A percentile compares a stretch with the other conserved stretches of the same genome.
phyloP scores from a whole-genome alignment of 148 eudicot genomes.

The Camellia sinensis region DNA sequence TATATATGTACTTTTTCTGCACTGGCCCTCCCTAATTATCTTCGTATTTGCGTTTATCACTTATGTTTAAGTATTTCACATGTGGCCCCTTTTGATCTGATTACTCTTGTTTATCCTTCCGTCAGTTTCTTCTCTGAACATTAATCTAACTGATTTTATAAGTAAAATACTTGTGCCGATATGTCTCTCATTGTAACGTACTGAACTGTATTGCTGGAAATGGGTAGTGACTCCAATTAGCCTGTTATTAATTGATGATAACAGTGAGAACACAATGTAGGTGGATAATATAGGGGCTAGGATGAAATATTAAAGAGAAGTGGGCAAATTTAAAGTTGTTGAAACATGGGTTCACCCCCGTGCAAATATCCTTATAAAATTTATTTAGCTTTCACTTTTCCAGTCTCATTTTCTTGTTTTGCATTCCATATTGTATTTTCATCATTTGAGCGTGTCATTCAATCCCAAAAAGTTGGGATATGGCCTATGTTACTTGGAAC shows the following conservation, averaged over 20 bases:
- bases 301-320: not conserved
- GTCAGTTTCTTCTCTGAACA: not conserved
- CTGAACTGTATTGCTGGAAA: not conserved
- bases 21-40: not conserved
- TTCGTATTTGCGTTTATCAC: not conserved
- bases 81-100: not conserved
- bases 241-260: not conserved
- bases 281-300: not conserved
- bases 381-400: not conserved
- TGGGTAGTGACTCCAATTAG: not conserved
- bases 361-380: not conserved
- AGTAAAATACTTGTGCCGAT: not conserved
- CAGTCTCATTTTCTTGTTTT: not conserved
- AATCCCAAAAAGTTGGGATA: not conserved
- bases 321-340: not conserved
- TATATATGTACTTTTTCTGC: not conserved
- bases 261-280: not conserved
- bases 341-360: not conserved
- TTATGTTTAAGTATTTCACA: not conserved
- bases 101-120: not conserved
- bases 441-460: not conserved
- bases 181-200: not conserved
- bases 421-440: not conserved
- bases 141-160: not conserved
- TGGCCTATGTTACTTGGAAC: not conserved